These are phyloP conservation scores for Candida quercuum DNA, from an alignment of 805 yeast species.

Conservation along the genomic window DNA sequence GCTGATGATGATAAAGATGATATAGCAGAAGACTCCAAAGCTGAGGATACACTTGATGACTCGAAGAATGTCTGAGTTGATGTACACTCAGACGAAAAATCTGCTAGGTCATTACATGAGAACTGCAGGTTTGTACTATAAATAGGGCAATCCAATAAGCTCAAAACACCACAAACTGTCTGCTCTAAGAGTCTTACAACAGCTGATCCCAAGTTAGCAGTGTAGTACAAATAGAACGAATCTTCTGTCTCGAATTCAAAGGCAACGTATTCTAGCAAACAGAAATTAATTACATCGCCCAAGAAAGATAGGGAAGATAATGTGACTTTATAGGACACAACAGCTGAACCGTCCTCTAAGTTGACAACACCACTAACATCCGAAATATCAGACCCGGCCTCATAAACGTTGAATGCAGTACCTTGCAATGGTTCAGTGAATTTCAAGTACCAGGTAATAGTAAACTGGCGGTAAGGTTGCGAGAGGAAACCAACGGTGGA, in stretches of 20 bases:
- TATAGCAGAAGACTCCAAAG: neutral
- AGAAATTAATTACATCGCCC: constrained; percentile 1
- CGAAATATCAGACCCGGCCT: constrained; percentile 4
- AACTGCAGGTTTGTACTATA: neutral
- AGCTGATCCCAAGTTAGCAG: neutral
- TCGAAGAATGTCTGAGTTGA: no score
- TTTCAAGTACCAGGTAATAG: constrained; percentile 15
- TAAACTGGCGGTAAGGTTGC: constrained; percentile 1
- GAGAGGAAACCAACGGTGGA: neutral
- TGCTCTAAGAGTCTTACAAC: neutral
- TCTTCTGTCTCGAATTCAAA: constrained; percentile 5
- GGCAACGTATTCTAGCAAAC: constrained; percentile 5
- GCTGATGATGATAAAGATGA: neutral
- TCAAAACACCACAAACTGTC: neutral
- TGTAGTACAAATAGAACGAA: neutral
- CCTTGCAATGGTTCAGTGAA: constrained; percentile 10
- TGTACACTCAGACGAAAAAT: neutral
- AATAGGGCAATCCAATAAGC: neutral
- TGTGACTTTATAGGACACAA: constrained; percentile 7
- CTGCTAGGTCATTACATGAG: neutral
- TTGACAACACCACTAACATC: constrained; percentile 11
- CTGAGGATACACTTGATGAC: neutral
- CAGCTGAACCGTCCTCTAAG: constrained; percentile 12
- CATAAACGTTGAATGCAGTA: constrained; percentile 7
- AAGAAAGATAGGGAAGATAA: constrained; percentile 1